phyloP scores from a whole-genome alignment of 164 flowering plant species.

The Tetracentron sinense region DNA sequence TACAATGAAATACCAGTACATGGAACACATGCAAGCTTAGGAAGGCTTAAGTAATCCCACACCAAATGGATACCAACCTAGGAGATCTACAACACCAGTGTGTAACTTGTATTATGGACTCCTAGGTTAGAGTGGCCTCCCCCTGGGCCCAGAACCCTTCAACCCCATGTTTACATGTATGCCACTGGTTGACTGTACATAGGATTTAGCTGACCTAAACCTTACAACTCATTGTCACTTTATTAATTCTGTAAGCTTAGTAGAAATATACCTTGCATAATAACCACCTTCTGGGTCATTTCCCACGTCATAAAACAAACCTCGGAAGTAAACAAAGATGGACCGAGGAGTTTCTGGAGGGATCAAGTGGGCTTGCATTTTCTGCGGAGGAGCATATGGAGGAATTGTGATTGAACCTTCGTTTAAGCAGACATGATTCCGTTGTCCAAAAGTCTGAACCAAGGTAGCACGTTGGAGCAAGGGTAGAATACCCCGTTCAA shows the following conservation, averaged over 20 bases:
- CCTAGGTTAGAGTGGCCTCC: too few species aligned
- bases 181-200: too few species aligned
- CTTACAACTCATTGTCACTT: not conserved
- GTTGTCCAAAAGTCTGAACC: slow-evolving; percentile 96
- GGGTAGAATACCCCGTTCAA: slow-evolving; percentile 84
- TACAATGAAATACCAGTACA: too few species aligned
- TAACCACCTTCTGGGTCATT: slow-evolving; percentile 99
- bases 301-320: slow-evolving; percentile 89
- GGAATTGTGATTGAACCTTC: slow-evolving; percentile 89
- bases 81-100: too few species aligned
- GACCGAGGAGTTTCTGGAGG: slow-evolving; percentile 84
- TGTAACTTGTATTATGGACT: too few species aligned
- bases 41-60: too few species aligned
- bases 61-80: too few species aligned
- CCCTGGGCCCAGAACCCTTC: too few species aligned
- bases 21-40: too few species aligned
- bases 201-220: not conserved
- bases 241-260: not conserved
- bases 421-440: slow-evolving; percentile 90
- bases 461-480: slow-evolving; percentile 84
- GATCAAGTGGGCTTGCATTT: slow-evolving; percentile 90
- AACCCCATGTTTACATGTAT: too few species aligned
- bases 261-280: slow-evolving; percentile 72
- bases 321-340: slow-evolving; percentile 94
- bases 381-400: slow-evolving; percentile 98